These are phyloP conservation scores for Histomonas meleagridis DNA, from an alignment of 208 protist genomes.

Conservation along the genomic window DNA sequence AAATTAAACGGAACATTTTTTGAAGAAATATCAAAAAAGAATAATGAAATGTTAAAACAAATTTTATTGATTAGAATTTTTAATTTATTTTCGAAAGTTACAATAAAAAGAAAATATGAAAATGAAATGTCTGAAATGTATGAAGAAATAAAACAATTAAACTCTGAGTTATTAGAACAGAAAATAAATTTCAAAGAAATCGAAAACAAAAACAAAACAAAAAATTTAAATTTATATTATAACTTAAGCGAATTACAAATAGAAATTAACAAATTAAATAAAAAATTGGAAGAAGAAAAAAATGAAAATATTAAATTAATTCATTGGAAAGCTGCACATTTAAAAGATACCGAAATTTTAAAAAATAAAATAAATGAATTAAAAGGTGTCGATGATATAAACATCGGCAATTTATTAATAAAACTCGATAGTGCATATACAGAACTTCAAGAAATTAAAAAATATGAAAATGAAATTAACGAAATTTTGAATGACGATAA, in stretches of 20 bases:
- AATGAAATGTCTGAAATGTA: not conserved
- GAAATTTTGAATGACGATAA: no score
- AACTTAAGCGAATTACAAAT: not conserved
- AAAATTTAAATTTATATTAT: not conserved
- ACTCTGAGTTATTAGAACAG: not conserved
- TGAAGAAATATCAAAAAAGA: not conserved
- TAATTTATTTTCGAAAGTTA: not conserved
- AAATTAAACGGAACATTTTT: not conserved
- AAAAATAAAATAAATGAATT: not conserved
- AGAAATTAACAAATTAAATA: not conserved
- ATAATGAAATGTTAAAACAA: not conserved
- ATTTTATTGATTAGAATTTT: not conserved
- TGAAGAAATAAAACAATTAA: not conserved
- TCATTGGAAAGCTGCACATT: constrained; percentile 17
- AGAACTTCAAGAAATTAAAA: not conserved
- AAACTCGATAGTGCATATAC: not conserved
- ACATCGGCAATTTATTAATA: not conserved
- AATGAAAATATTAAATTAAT: constrained; percentile 4
- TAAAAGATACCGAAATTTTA: not conserved
- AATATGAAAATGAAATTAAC: no score
- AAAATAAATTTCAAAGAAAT: not conserved
- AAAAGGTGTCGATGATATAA: not conserved
- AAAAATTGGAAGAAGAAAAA: constrained; percentile 3
- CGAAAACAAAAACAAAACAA: not conserved
- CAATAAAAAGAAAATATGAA: not conserved